These are phyloP conservation scores for Ramaria rubella DNA, from an alignment of 768 basidiomycete genomes.

Conservation along the genomic window DNA sequence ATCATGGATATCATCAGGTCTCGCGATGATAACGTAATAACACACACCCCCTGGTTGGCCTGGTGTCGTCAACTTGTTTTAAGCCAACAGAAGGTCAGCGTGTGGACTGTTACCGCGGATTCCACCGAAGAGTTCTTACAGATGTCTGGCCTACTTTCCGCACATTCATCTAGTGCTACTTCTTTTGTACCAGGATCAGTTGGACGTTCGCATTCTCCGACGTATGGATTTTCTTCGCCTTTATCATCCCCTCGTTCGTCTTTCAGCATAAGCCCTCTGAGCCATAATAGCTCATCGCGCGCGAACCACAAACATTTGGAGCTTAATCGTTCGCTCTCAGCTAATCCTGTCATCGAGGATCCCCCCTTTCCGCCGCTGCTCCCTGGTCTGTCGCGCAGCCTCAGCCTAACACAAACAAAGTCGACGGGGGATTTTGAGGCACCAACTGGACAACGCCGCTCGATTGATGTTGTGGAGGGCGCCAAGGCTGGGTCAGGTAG, in stretches of 20 bases:
- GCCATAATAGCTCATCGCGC: neutral
- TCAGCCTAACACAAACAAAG: neutral
- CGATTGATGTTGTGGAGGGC: neutral
- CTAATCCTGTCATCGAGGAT: neutral
- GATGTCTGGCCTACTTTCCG: neutral
- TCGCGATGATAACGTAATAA: neutral
- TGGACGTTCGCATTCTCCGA: slow-evolving; percentile 3
- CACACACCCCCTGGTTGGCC: neutral
- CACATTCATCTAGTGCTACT: neutral
- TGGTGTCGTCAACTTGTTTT: neutral
- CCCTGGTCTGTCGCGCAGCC: neutral
- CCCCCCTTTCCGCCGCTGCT: neutral
- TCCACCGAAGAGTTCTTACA: slow-evolving; percentile 1
- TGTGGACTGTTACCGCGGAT: slow-evolving; percentile 5
- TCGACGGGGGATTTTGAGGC: neutral
- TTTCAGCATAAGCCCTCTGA: neutral
- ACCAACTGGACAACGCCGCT: neutral
- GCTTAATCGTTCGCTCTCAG: neutral
- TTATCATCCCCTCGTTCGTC: slow-evolving; percentile 5
- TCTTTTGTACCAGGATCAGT: neutral
- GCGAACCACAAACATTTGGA: neutral
- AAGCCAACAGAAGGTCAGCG: neutral
- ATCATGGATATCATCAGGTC: neutral
- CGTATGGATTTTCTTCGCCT: neutral
- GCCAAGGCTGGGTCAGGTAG: neutral